phyloP scores from a whole-genome alignment of 495 filamentous ascomycete genomes.

The Daldinia childiae region DNA sequence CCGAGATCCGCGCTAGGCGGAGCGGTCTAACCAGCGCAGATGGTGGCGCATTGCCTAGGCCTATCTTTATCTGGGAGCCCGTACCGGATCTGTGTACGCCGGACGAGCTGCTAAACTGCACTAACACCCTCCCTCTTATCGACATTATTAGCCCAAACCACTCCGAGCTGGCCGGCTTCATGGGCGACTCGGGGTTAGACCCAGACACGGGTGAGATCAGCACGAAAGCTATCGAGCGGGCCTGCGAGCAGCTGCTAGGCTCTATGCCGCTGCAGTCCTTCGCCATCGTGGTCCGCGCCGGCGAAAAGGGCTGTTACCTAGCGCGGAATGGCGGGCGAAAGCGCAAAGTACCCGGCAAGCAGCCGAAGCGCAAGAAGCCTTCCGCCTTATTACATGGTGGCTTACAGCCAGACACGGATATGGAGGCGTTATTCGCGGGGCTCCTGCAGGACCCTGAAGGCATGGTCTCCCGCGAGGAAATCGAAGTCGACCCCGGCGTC shows the following conservation, averaged over 20 bases:
- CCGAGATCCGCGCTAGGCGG: slow-evolving; percentile 64
- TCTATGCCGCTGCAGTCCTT: slow-evolving; percentile 65
- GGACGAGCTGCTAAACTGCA: slow-evolving; percentile 75
- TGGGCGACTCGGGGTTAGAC: slow-evolving; percentile 64
- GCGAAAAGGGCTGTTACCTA: slow-evolving; percentile 61
- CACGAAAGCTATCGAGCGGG: slow-evolving; percentile 58
- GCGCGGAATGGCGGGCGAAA: slow-evolving; percentile 62
- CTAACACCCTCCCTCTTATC: slow-evolving; percentile 74
- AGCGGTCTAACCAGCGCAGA: slow-evolving; percentile 41
- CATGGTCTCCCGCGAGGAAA: slow-evolving; percentile 65
- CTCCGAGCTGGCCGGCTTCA: slow-evolving; percentile 81
- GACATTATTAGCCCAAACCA: slow-evolving; percentile 93
- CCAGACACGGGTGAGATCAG: slow-evolving; percentile 62
- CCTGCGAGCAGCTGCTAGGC: slow-evolving; percentile 61
- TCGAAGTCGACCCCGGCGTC: slow-evolving; percentile 64
- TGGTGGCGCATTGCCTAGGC: slow-evolving; percentile 51
- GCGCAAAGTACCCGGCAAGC: slow-evolving; percentile 33
- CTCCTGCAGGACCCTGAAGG: slow-evolving; percentile 60
- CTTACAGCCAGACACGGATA: slow-evolving; percentile 61
- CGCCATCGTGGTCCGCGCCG: slow-evolving; percentile 62
- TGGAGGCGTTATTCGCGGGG: slow-evolving; percentile 62
- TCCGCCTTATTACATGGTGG: slow-evolving; percentile 53
- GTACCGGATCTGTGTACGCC: slow-evolving; percentile 88
- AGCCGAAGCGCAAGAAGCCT: slow-evolving; percentile 50
- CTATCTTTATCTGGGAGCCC: slow-evolving; percentile 93